Evolutionary conservation across 805 yeast genomes (phyloP).

Genomic region (Candida quercuum): DNA sequence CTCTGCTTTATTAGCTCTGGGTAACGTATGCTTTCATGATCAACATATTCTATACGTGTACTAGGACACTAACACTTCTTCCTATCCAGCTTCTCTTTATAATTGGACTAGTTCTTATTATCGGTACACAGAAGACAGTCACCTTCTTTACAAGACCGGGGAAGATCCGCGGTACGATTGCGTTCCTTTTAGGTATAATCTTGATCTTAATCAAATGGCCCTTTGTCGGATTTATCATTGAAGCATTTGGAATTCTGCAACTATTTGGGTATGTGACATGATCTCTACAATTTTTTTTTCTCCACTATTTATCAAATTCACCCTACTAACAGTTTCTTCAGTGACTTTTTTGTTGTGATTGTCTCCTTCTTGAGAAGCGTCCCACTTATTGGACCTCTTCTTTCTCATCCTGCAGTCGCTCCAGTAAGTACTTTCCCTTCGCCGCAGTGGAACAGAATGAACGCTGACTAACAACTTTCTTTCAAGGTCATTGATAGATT

Average conservation of each 20-base stretch:
- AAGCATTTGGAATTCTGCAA: constrained; percentile 83
- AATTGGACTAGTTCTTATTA: constrained; percentile 78
- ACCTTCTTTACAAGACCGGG: constrained; percentile 82
- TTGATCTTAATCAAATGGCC: constrained; percentile 73
- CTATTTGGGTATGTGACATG: constrained; percentile 60
- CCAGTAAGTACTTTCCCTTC: too few species aligned
- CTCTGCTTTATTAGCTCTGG: constrained; percentile 82
- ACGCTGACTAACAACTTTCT: neutral
- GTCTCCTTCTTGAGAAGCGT: constrained; percentile 81
- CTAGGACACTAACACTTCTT: neutral
- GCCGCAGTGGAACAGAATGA: too few species aligned
- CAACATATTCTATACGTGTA: neutral
- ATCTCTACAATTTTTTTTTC: neutral
- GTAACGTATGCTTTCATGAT: constrained; percentile 71
- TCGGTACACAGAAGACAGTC: constrained; percentile 81
- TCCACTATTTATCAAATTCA: neutral
- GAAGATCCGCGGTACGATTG: constrained; percentile 81
- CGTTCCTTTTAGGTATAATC: constrained; percentile 69
- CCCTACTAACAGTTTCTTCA: constrained; percentile 3
- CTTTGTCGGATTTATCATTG: constrained; percentile 79
- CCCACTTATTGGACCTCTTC: constrained; percentile 81
- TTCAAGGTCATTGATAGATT: constrained; percentile 42
- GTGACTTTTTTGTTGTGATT: constrained; percentile 88
- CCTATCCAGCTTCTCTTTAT: constrained; percentile 18
- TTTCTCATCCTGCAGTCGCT: constrained; percentile 77